Evolutionary conservation across 441 rosid species (phyloP), one percentile per base, ranked within the genome.

Genomic region (Bocquillonia castaneifolia): DNA sequence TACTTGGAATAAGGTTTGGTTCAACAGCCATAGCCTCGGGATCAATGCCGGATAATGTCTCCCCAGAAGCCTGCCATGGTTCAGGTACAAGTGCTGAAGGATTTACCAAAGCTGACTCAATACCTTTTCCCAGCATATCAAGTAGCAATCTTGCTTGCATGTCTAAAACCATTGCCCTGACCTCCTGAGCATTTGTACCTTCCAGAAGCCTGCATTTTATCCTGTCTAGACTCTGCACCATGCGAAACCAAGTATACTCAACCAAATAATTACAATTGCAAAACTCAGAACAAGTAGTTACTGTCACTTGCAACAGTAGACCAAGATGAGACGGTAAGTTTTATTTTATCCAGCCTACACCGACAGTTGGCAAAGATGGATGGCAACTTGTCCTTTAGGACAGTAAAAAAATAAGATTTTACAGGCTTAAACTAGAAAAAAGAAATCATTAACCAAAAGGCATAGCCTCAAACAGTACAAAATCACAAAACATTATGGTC

Each of bases 71-170:
- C 70, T 88, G 91, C 99, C 98, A 95, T 22, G 98, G 96, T 70
- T 95, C 98, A 72, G 84, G 67, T 50, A 86, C 92, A 72, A 95
- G 81, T 26, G 95, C 91, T 14, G 98, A 95, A 80, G 99, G 97
- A 78, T 92, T 92, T 76, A 91, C 74, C 78, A 95, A 83, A 75
- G 99, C 99, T 69, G 98, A 89, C 66, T 95, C 97, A 64, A 95
- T 95, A 76, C 99, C 99, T 84, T 91, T 95, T 63, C 99, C 99
- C 51, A 95, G 80, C 99, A 95, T 95, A 82, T 95, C 99, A 71
- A 92, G 86, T 72, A 95, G 81, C 85, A 95, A 73, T 78, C 98
- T 86, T 15, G 99, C 97, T 78, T 95, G 98, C 99, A 95, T 95
- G 76, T 95, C 99, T 66, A 95, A 80, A 77, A 95, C 99, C 99